Percentiles rank a stretch among this genome's conserved stretches.
These are phyloP conservation scores for Flaveria trinervia DNA, from an alignment of 129 eudicot genomes.

Conservation along the genomic window DNA sequence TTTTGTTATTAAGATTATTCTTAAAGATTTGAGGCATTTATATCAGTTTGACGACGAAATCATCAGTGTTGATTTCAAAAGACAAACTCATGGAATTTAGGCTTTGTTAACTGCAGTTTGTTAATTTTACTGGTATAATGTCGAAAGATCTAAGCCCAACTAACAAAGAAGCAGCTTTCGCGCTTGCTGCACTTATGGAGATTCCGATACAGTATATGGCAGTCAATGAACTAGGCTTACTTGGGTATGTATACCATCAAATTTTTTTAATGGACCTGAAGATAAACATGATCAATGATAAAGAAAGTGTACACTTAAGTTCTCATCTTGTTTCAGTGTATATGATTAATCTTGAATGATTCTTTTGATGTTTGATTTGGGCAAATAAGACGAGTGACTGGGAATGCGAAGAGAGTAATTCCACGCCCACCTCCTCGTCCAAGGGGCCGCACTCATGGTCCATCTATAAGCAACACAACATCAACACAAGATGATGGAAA, in stretches of 20 bases:
- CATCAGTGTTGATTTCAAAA: conserved; percentile 7
- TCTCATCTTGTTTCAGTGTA: background rate
- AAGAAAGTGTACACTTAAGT: background rate
- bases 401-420: conserved; percentile 56
- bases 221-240: conserved; percentile 53
- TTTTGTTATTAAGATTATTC: background rate
- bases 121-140: conserved; percentile 72
- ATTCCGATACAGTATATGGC: conserved; percentile 72
- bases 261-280: background rate
- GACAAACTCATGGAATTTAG: conserved; percentile 1
- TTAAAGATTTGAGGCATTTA: background rate
- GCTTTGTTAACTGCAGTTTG: conserved; percentile 49
- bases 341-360: conserved; percentile 10
- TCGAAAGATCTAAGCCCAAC: conserved; percentile 45
- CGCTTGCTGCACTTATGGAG: conserved; percentile 90
- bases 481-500: conserved; percentile 44
- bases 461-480: conserved; percentile 33
- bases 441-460: conserved; percentile 37
- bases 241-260: conserved; percentile 54
- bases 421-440: conserved; percentile 70
- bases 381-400: conserved; percentile 44
- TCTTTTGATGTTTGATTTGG: conserved; percentile 18
- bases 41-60: background rate
- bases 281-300: no score
- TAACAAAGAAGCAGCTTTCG: conserved; percentile 74